Evolutionary conservation across 768 basidiomycete genomes (phyloP).

Genomic region (Stropharia rugosoannulata): DNA sequence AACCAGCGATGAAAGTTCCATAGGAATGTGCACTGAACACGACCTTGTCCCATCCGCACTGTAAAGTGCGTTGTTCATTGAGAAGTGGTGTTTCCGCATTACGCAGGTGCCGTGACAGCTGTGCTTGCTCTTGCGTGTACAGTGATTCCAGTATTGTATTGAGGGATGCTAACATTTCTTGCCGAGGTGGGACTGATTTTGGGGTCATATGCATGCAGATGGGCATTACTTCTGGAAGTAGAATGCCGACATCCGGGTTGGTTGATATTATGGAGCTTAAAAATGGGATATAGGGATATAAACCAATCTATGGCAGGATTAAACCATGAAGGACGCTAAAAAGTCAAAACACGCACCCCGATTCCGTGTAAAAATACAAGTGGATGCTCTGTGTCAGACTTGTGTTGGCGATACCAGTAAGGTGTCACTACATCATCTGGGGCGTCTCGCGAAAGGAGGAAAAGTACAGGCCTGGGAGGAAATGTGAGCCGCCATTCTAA

Average conservation of each 20-base stretch:
- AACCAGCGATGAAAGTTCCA: slow-evolving; percentile 56
- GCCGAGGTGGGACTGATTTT: slow-evolving; percentile 40
- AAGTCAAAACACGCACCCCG: slow-evolving; percentile 41
- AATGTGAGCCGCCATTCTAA: slow-evolving; percentile 39
- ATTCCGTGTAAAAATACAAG: slow-evolving; percentile 70
- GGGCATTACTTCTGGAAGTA: slow-evolving; percentile 59
- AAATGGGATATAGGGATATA: slow-evolving; percentile 56
- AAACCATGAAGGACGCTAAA: background rate
- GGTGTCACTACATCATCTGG: slow-evolving; percentile 31
- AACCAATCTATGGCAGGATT: slow-evolving; percentile 47
- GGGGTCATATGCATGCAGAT: slow-evolving; percentile 61
- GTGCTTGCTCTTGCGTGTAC: slow-evolving; percentile 15
- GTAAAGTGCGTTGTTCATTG: background rate
- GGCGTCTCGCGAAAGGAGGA: slow-evolving; percentile 42
- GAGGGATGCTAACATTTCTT: slow-evolving; percentile 41
- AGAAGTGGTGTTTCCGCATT: background rate
- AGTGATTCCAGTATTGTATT: slow-evolving; percentile 43
- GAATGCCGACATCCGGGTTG: slow-evolving; percentile 53
- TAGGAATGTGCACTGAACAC: slow-evolving; percentile 60
- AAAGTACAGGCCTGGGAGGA: slow-evolving; percentile 49
- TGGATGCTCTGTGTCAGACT: slow-evolving; percentile 43
- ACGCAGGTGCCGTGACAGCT: background rate
- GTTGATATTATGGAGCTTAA: slow-evolving; percentile 39
- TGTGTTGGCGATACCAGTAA: slow-evolving; percentile 45
- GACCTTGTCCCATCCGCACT: slow-evolving; percentile 26